Evolutionary conservation across 2,329 filamentous ascomycete species (phyloP), one percentile per base, ranked within the genome.

Genomic region (Beauveria sp.): DNA sequence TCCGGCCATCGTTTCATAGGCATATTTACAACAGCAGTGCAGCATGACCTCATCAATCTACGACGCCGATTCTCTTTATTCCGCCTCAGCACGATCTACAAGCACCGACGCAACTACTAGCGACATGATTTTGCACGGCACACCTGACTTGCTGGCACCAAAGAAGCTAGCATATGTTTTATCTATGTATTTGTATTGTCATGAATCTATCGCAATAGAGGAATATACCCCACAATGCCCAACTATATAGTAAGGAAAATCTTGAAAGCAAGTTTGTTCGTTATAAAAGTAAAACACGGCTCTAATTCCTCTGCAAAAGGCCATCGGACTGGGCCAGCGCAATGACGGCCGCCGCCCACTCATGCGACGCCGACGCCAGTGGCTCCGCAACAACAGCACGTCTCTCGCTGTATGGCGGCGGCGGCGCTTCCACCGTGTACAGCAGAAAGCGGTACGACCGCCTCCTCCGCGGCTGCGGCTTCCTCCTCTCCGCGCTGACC

Each of bases 271-370:
- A 46, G 3, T 22, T 14, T 14, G 12, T 24, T 46, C 18, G n/a
- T 43, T 2, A n/a, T 4, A 43, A n/a, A 3, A 46, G n/a, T 46
- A 28, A 18, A 45, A 45, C 7, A 45, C 7, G 16, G 8, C 16
- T n/a, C 45, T 50, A 58, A 26, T 26, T 12, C 3, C 7, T 22
- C 6, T 26, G 20, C 42, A 60, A 28, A 38, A 60, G n/a, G 6
- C 51, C 51, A 18, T 24, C 6, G 1, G 42, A 24, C 16, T 28
- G 20, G 14, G 50, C 58, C 26, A 40, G 10, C n/a, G 38, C 30
- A 24, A 60, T 60, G 28, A 60, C 58, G 1, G 28, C 42, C 20
- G 42, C 42, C 50, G 30, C 58, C 58, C 58, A 60, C 22, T 34
- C 50, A 18, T 55, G 58, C 30, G 58, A 55, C 20, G 50, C 28